phyloP scores from a whole-genome alignment of 2,329 filamentous ascomycete genomes.

The Fusarium chaquense region DNA sequence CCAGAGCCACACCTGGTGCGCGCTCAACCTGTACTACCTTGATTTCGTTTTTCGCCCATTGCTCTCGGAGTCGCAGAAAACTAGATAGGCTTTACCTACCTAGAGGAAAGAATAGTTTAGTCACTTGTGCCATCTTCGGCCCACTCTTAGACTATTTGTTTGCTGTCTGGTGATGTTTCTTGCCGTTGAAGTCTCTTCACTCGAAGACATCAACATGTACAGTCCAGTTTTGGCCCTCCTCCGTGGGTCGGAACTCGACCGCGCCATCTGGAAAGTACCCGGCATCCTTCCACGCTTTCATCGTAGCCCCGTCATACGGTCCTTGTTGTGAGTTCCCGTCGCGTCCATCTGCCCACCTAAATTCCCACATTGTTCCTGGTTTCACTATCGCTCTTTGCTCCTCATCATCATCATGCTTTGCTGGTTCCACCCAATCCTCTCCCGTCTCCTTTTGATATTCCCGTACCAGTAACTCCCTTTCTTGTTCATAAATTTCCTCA shows the following conservation, averaged over 20 bases:
- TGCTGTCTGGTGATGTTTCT: conserved; percentile 29
- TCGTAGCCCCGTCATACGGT: conserved; percentile 85
- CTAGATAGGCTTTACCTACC: not conserved
- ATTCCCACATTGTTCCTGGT: conserved; percentile 75
- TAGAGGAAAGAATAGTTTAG: not conserved
- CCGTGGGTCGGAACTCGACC: conserved; percentile 78
- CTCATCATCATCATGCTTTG: conserved; percentile 41
- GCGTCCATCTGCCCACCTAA: conserved; percentile 88
- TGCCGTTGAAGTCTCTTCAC: conserved; percentile 50
- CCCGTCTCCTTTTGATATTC: conserved; percentile 88
- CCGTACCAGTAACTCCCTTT: conserved; percentile 84
- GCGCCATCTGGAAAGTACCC: conserved; percentile 85
- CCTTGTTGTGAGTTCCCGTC: conserved; percentile 85
- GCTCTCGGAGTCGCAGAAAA: not conserved
- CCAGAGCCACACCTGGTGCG: not conserved
- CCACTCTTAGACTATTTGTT: not conserved
- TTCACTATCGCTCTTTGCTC: conserved; percentile 31
- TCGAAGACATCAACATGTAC: conserved; percentile 63
- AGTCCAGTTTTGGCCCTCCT: conserved; percentile 66
- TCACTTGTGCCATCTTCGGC: not conserved
- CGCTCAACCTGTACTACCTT: conserved; percentile 4
- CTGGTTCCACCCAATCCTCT: conserved; percentile 79
- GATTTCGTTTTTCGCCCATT: not conserved
- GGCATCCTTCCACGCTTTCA: conserved; percentile 91
- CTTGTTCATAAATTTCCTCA: conserved; percentile 90